These are phyloP conservation scores for Penicillium frequentans DNA, from an alignment of 2,329 filamentous ascomycete genomes.

Conservation along the genomic window DNA sequence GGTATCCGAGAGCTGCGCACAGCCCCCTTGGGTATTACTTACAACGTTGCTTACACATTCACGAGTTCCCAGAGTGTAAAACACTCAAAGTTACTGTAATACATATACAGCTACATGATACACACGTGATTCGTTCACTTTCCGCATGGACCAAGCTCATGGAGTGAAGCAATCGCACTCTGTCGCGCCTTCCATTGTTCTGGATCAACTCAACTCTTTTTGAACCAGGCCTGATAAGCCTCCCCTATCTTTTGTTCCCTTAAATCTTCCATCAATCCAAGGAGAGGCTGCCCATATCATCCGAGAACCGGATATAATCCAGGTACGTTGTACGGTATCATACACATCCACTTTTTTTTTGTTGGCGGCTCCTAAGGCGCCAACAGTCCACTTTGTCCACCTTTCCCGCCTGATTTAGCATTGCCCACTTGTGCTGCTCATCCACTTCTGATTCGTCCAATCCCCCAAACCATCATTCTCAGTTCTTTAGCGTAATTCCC, in stretches of 20 bases:
- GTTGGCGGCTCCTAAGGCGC: background rate
- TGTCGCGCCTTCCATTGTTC: background rate
- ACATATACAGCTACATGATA: background rate
- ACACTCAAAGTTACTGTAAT: background rate
- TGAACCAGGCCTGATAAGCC: background rate
- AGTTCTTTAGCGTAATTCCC: conserved; percentile 9
- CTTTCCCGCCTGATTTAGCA: conserved; percentile 20
- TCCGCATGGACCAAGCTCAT: background rate
- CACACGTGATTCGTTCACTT: background rate
- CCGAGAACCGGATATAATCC: background rate
- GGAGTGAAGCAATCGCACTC: background rate
- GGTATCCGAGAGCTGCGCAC: conserved; percentile 19
- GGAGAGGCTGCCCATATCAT: background rate
- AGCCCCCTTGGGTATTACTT: conserved; percentile 5
- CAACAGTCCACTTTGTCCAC: conserved; percentile 14
- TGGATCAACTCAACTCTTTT: background rate
- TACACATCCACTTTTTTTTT: conserved; percentile 6
- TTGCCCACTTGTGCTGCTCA: conserved; percentile 15
- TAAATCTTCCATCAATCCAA: background rate
- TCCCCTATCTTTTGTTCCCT: background rate
- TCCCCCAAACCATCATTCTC: conserved; percentile 12
- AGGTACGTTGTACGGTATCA: background rate
- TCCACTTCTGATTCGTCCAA: conserved; percentile 19
- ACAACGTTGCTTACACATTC: background rate
- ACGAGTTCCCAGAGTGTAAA: background rate